These are phyloP conservation scores for Kurtzmaniella quercitrusa DNA, from an alignment of 1,139 yeast species.

Conservation along the genomic window DNA sequence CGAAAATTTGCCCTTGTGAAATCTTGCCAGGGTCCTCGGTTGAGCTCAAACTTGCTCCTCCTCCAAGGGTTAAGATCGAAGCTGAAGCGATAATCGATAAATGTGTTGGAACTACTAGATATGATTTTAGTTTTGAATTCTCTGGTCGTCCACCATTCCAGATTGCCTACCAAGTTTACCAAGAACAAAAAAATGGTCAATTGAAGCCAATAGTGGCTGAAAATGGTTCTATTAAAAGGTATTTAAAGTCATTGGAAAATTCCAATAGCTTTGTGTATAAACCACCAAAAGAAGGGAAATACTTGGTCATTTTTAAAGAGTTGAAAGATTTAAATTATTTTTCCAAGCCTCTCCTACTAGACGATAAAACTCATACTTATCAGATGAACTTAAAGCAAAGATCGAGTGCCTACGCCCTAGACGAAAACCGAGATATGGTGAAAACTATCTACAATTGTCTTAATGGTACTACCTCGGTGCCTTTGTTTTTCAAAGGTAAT, in stretches of 20 bases:
- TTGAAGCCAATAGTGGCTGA: constrained; percentile 30
- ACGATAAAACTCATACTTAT: constrained; percentile 37
- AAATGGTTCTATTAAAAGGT: constrained; percentile 24
- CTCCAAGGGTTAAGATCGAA: constrained; percentile 49
- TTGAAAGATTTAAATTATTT: constrained; percentile 55
- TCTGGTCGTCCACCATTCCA: constrained; percentile 82
- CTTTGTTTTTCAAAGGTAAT: constrained; percentile 66
- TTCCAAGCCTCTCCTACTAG: constrained; percentile 25
- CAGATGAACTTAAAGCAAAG: constrained; percentile 50
- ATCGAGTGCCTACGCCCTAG: constrained; percentile 34
- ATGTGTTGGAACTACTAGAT: constrained; percentile 91
- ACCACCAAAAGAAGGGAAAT: constrained; percentile 80
- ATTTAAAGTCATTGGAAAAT: constrained; percentile 17
- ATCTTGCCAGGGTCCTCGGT: constrained; percentile 36
- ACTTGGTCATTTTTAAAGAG: constrained; percentile 62
- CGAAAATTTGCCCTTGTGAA: constrained; percentile 64
- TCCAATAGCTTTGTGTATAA: constrained; percentile 54
- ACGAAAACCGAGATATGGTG: background rate
- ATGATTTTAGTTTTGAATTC: constrained; percentile 61
- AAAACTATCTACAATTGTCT: constrained; percentile 32
- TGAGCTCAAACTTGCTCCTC: constrained; percentile 23
- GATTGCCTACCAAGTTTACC: constrained; percentile 58
- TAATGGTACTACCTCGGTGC: constrained; percentile 37
- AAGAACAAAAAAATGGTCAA: constrained; percentile 29
- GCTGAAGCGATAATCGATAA: constrained; percentile 69